These are phyloP conservation scores for Colletotrichum camelliae DNA, from an alignment of 2,329 filamentous ascomycete genomes.

Conservation along the genomic window DNA sequence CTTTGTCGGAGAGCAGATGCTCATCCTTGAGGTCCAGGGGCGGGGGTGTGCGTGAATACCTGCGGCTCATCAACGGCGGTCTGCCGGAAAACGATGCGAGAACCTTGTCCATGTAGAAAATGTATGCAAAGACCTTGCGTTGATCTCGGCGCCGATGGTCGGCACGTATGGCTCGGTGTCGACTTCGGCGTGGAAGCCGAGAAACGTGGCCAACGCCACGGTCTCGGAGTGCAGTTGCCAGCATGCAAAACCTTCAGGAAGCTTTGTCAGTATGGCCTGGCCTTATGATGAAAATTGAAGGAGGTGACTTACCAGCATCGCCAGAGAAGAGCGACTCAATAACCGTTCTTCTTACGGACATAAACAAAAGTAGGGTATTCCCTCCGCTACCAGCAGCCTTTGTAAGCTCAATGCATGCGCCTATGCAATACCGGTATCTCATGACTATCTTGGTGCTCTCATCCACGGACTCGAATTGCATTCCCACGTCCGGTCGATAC, in stretches of 20 bases:
- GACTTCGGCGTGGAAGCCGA: conserved; percentile 28
- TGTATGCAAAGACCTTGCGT: conserved; percentile 32
- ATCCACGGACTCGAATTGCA: background rate
- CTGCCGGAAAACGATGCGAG: conserved; percentile 46
- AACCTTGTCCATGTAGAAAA: conserved; percentile 40
- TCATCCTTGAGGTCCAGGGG: conserved; percentile 44
- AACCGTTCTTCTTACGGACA: conserved; percentile 32
- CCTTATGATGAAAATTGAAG: fast-evolving
- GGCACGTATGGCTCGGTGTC: conserved; percentile 23
- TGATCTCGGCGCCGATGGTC: conserved; percentile 33
- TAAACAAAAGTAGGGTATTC: conserved; percentile 37
- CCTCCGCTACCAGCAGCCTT: conserved; percentile 28
- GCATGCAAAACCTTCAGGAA: background rate
- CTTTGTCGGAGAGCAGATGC: conserved; percentile 35
- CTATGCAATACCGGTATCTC: conserved; percentile 23
- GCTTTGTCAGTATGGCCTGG: background rate
- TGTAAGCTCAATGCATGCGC: conserved; percentile 31
- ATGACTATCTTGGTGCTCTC: conserved; percentile 15
- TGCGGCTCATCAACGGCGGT: conserved; percentile 40
- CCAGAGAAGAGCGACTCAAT: conserved; percentile 39
- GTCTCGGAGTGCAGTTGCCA: conserved; percentile 34
- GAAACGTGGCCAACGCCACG: conserved; percentile 30
- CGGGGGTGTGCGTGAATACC: conserved; percentile 41
- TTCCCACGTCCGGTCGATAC: conserved; percentile 2
- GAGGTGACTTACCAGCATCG: conserved; percentile 34